Percentiles rank a stretch among this genome's conserved stretches.
phyloP scores from a whole-genome alignment of 306 rosid genomes.

The Cicer bijugum region DNA sequence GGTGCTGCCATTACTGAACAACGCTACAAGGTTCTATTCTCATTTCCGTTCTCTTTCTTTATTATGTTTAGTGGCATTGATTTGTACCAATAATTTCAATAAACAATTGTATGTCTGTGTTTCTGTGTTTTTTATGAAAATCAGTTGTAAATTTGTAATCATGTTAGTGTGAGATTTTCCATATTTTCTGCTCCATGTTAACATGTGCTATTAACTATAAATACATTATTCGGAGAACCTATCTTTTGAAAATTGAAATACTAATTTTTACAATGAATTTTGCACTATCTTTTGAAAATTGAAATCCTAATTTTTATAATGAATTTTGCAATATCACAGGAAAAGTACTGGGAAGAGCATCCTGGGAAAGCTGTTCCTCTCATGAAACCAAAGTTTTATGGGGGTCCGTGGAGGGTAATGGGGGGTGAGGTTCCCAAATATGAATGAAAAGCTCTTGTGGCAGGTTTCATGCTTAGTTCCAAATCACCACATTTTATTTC shows the following conservation, averaged over 20 bases:
- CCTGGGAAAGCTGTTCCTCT: conserved; percentile 79
- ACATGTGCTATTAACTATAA: background rate
- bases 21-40: conserved; percentile 73
- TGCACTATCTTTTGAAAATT: conserved; percentile 12
- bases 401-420: conserved; percentile 78
- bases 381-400: conserved; percentile 77
- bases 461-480: conserved; percentile 27
- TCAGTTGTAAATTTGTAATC: background rate
- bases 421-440: conserved; percentile 57
- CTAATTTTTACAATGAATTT: background rate
- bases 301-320: conserved; percentile 8
- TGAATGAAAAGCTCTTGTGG: conserved; percentile 42
- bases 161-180: background rate
- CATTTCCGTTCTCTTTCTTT: background rate
- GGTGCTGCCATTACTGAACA: conserved; percentile 91
- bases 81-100: conserved; percentile 8
- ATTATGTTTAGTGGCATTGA: background rate
- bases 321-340: conserved; percentile 51
- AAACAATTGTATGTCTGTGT: background rate
- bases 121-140: background rate
- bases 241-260: background rate
- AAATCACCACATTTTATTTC: background rate
- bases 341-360: conserved; percentile 93
- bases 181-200: conserved; percentile 9
- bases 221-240: background rate